These are phyloP conservation scores for Tillandsia leiboldiana DNA, from an alignment of 176 grass and related monocot species.

Conservation along the genomic window DNA sequence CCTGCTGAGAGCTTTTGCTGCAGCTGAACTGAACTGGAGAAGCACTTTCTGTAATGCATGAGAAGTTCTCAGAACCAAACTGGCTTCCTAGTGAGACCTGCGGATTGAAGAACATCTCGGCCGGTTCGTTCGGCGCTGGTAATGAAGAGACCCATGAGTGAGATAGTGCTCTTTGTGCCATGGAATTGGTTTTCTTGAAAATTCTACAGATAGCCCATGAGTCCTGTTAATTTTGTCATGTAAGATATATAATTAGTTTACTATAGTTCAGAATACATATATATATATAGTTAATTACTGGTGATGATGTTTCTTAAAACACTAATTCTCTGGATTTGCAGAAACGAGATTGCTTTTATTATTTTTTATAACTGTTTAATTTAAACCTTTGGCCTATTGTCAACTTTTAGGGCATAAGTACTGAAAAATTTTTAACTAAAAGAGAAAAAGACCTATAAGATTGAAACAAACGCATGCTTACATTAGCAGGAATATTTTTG, in stretches of 20 bases:
- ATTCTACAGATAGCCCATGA: conserved; percentile 96
- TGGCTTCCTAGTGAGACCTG: conserved; percentile 22
- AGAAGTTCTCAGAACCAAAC: conserved; percentile 44
- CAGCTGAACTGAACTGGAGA: conserved; percentile 14
- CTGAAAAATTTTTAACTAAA: no score
- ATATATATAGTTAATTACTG: neutral
- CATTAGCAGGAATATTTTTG: conserved; percentile 75
- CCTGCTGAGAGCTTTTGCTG: conserved; percentile 5
- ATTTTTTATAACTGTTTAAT: no score
- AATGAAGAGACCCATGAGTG: conserved; percentile 62
- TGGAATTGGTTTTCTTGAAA: conserved; percentile 90
- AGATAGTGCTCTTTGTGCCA: conserved; percentile 62
- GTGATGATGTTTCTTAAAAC: no score
- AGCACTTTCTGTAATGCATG: conserved; percentile 36
- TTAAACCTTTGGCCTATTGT: no score
- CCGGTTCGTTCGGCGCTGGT: conserved; percentile 31
- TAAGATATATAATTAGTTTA: neutral
- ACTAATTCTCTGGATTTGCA: no score
- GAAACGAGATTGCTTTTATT: no score
- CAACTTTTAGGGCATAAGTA: no score
- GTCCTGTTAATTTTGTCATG: conserved; percentile 50
- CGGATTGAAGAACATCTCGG: conserved; percentile 20
- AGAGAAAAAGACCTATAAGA: neutral
- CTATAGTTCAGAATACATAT: neutral
- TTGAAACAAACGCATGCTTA: conserved; percentile 24